phyloP scores from a whole-genome alignment of 2,329 filamentous ascomycete genomes.

The Fusarium liriodendri region DNA sequence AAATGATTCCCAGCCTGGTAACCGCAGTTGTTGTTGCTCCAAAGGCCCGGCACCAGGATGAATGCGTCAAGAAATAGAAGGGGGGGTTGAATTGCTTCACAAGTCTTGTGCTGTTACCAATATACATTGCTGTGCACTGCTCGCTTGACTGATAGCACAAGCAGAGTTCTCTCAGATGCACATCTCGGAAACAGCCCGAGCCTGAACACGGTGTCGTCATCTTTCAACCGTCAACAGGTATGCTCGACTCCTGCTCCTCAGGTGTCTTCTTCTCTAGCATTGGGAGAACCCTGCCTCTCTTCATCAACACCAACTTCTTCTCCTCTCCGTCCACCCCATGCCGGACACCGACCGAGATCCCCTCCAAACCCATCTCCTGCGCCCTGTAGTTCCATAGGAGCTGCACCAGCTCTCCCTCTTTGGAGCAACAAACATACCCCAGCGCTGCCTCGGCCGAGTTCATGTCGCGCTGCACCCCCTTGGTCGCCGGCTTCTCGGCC shows the following conservation, averaged over 20 bases:
- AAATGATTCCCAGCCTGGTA: no score
- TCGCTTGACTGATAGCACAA: background rate
- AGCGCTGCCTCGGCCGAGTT: constrained; percentile 72
- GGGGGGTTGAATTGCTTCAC: background rate
- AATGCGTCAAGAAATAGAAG: background rate
- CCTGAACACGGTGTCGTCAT: background rate
- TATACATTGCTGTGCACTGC: background rate
- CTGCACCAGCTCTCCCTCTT: constrained; percentile 70
- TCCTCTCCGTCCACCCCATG: constrained; percentile 50
- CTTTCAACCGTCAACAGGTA: constrained; percentile 5
- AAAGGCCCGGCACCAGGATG: background rate
- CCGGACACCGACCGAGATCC: constrained; percentile 63
- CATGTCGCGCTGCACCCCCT: constrained; percentile 80
- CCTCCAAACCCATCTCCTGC: constrained; percentile 70
- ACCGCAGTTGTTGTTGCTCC: background rate
- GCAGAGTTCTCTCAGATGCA: background rate
- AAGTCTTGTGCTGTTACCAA: background rate
- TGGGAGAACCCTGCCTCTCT: constrained; percentile 57
- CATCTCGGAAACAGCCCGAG: background rate
- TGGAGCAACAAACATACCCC: constrained; percentile 73
- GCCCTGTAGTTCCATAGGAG: constrained; percentile 79
- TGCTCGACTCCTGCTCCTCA: background rate
- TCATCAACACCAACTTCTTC: constrained; percentile 62
- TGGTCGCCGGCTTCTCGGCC: constrained; percentile 76
- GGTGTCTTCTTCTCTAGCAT: constrained; percentile 20